phyloP scores from a whole-genome alignment of 768 basidiomycete species.

The Suillus plorans region DNA sequence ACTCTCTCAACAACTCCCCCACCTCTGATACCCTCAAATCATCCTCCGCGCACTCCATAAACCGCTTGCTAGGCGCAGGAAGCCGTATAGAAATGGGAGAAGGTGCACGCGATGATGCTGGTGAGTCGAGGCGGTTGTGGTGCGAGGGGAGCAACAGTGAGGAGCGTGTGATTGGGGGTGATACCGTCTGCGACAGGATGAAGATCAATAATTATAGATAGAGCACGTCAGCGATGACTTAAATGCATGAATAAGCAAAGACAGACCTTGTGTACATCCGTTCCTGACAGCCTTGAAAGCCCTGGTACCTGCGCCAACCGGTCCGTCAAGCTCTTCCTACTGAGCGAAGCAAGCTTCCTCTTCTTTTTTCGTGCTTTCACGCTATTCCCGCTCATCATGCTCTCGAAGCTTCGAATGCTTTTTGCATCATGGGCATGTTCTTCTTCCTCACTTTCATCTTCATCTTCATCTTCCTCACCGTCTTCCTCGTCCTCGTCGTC shows the following conservation, averaged over 20 bases:
- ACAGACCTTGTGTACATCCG: conserved; percentile 32
- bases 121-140: conserved; percentile 33
- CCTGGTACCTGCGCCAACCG: conserved; percentile 78
- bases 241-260: conserved; percentile 1
- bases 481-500: conserved; percentile 23
- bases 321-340: conserved; percentile 75
- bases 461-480: conserved; percentile 40
- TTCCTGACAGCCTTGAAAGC: conserved; percentile 42
- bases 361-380: conserved; percentile 24
- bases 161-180: conserved; percentile 39
- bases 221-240: not conserved
- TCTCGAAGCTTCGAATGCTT: conserved; percentile 86
- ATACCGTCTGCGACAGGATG: conserved; percentile 21
- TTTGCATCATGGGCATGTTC: conserved; percentile 52
- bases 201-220: not conserved
- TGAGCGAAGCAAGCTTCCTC: conserved; percentile 22
- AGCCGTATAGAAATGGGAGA: conserved; percentile 44
- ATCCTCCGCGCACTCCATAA: conserved; percentile 68
- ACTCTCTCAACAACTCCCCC: conserved; percentile 75
- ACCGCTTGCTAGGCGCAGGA: conserved; percentile 65
- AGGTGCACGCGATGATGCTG: conserved; percentile 37
- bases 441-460: conserved; percentile 37
- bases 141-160: conserved; percentile 34
- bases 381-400: conserved; percentile 62
- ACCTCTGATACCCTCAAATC: conserved; percentile 85